phyloP scores from a whole-genome alignment of 305 asterid genomes.

The Fraxinus ornus region DNA sequence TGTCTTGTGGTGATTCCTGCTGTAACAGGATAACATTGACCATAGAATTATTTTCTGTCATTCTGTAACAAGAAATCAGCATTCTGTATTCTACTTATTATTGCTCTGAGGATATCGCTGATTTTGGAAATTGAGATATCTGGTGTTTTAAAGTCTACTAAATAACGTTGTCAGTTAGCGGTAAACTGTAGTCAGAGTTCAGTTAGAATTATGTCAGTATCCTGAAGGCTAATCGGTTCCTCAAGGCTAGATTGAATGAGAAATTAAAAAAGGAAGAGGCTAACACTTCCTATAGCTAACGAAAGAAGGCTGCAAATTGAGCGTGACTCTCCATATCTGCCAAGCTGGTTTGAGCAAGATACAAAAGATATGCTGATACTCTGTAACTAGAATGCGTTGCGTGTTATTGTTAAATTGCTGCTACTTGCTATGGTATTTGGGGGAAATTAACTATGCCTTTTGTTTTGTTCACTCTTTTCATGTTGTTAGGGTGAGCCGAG shows the following conservation, averaged over 20 bases:
- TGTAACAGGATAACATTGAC: neutral
- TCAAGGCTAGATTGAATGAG: neutral
- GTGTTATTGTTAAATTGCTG: neutral
- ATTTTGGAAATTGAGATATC: neutral
- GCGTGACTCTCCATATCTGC: neutral
- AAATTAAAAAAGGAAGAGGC: neutral
- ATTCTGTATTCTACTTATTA: neutral
- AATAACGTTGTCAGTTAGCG: neutral
- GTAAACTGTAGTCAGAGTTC: neutral
- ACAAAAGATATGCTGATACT: neutral
- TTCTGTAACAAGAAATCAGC: neutral
- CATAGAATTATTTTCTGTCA: neutral
- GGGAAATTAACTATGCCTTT: neutral
- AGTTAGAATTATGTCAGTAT: neutral
- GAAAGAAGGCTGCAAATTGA: neutral
- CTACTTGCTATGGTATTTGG: neutral
- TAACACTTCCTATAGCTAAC: neutral
- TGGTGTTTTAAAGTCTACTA: neutral
- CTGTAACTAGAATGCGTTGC: neutral
- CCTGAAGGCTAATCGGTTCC: neutral
- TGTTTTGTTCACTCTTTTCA: slow-evolving; percentile 8
- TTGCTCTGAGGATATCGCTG: neutral
- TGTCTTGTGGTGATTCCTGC: neutral
- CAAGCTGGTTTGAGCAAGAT: neutral
- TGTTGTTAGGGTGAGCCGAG: slow-evolving; percentile 59